A percentile compares a stretch with the other conserved stretches of the same genome.
Conservation (phyloP, 129 eudicot species). For the Lonicera japonica region DNA sequence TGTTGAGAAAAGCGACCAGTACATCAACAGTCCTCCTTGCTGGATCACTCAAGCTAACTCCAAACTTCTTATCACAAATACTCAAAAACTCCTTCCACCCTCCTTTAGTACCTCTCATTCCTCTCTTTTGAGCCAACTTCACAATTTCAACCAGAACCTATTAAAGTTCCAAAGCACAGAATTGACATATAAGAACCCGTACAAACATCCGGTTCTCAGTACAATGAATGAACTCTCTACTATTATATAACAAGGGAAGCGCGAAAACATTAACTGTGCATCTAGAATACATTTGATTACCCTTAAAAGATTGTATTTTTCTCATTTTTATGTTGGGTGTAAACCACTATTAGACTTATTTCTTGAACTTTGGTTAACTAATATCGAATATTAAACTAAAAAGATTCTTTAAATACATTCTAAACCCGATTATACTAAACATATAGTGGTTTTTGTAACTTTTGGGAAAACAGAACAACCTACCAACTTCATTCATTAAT, state of each 20-base stretch:
- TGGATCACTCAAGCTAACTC: slow-evolving; percentile 84
- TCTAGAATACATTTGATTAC: background rate
- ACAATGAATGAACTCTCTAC: background rate
- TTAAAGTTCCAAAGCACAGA: background rate
- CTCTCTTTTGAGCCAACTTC: slow-evolving; percentile 71
- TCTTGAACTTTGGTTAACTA: too few species aligned
- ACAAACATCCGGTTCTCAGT: background rate
- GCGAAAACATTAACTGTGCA: background rate
- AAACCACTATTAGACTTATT: too few species aligned
- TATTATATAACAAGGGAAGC: background rate
- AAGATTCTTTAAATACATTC: too few species aligned
- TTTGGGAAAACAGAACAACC: background rate
- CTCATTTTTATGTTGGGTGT: too few species aligned
- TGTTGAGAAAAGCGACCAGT: slow-evolving; percentile 57
- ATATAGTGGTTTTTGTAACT: too few species aligned
- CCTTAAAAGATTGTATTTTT: background rate
- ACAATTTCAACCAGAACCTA: slow-evolving; percentile 79
- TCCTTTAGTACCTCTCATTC: slow-evolving; percentile 76
- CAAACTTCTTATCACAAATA: slow-evolving; percentile 55
- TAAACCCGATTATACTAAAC: too few species aligned
- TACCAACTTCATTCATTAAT: background rate
- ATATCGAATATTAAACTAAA: too few species aligned
- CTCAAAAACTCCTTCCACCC: slow-evolving; percentile 83
- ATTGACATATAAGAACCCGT: background rate
- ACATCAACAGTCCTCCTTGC: slow-evolving; percentile 53